Percentiles rank a stretch among this genome's conserved stretches.
phyloP scores from a whole-genome alignment of 1,284 basidiomycete species.

The Apiotrichum mycotoxinovorans region DNA sequence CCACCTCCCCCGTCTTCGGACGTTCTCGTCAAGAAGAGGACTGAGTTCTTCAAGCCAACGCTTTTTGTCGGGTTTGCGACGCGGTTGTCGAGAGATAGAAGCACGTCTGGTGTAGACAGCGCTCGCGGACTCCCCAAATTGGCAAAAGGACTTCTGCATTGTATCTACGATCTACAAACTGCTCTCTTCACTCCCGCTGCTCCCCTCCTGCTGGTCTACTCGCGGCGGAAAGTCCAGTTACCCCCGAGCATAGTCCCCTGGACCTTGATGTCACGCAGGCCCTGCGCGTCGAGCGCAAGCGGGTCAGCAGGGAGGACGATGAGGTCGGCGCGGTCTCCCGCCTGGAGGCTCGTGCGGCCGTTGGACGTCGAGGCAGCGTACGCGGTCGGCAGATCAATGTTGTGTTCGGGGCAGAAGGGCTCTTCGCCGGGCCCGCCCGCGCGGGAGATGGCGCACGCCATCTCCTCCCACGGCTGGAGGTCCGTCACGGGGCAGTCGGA shows the following conservation, averaged over 20 bases:
- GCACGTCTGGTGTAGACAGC: too few species aligned
- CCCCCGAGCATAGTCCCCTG: slow-evolving; percentile 41
- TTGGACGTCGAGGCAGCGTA: slow-evolving; percentile 17
- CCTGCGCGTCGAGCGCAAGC: slow-evolving; percentile 24
- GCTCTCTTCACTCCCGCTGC: too few species aligned
- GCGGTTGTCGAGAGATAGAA: too few species aligned
- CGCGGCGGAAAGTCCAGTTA: slow-evolving; percentile 27
- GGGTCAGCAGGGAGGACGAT: slow-evolving; percentile 30
- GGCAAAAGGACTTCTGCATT: too few species aligned
- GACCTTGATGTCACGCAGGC: slow-evolving; percentile 30
- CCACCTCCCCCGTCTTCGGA: too few species aligned
- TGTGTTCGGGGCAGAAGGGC: slow-evolving; percentile 23
- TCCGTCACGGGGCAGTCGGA: slow-evolving; percentile 40
- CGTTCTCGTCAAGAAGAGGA: too few species aligned
- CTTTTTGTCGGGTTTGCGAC: too few species aligned
- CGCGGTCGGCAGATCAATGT: slow-evolving; percentile 22
- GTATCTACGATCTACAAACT: too few species aligned
- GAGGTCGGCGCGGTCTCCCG: slow-evolving; percentile 31
- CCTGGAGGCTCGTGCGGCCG: not conserved
- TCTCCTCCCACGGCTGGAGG: slow-evolving; percentile 40
- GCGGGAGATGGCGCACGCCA: slow-evolving; percentile 36
- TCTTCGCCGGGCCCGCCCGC: slow-evolving; percentile 3
- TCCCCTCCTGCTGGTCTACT: too few species aligned
- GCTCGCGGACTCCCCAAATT: too few species aligned
- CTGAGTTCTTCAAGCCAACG: too few species aligned